These are phyloP conservation scores for Blastobotrys peoriensis DNA, from an alignment of 805 yeast species.

Conservation along the genomic window DNA sequence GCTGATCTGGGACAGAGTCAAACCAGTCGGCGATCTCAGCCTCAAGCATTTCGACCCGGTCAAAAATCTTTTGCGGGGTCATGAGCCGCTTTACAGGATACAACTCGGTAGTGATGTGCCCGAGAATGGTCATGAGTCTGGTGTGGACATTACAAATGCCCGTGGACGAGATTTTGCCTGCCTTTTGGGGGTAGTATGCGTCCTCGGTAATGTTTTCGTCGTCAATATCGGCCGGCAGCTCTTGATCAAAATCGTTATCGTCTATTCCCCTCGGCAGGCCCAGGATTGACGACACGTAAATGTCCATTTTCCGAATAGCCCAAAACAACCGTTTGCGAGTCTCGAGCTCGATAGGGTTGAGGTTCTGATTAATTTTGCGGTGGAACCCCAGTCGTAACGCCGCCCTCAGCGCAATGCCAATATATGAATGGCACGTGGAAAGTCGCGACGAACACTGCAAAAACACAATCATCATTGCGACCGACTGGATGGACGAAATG, in stretches of 20 bases:
- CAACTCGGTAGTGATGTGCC: slow-evolving; percentile 62
- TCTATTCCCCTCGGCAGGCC: slow-evolving; percentile 77
- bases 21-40: slow-evolving; percentile 67
- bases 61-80: slow-evolving; percentile 19
- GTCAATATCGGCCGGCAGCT: slow-evolving; percentile 74
- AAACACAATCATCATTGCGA: slow-evolving; percentile 79
- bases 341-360: slow-evolving; percentile 75
- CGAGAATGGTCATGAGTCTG: slow-evolving; percentile 59
- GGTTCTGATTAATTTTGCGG: slow-evolving; percentile 55
- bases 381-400: slow-evolving; percentile 81
- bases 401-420: slow-evolving; percentile 79
- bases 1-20: slow-evolving; percentile 58
- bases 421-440: slow-evolving; percentile 82
- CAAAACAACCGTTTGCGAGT: slow-evolving; percentile 80
- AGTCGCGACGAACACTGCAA: slow-evolving; percentile 83
- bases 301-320: slow-evolving; percentile 87
- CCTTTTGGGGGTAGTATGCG: slow-evolving; percentile 46
- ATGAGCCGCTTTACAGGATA: slow-evolving; percentile 61
- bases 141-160: slow-evolving; percentile 87
- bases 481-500: slow-evolving; percentile 73
- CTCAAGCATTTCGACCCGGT: slow-evolving; percentile 56
- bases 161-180: slow-evolving; percentile 56
- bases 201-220: slow-evolving; percentile 75
- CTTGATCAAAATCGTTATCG: slow-evolving; percentile 82
- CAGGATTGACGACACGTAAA: slow-evolving; percentile 78